A percentile compares a stretch with the other conserved stretches of the same genome.
Conservation (phyloP, 768 basidiomycete species). For the Cystofilobasidium bisporidii region DNA sequence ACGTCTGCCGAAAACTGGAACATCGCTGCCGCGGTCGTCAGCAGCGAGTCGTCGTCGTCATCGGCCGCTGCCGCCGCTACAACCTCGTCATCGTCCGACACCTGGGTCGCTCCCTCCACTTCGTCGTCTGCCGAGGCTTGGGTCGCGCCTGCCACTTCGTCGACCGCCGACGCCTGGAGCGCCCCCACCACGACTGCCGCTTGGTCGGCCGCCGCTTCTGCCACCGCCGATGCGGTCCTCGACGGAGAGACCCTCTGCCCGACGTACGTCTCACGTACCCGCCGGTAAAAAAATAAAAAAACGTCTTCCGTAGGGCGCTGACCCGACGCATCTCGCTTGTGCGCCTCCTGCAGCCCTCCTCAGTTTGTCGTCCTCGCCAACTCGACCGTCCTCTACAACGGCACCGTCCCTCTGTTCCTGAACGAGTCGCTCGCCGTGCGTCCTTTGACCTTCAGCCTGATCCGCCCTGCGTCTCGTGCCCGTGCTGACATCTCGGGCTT, state of each 20-base stretch:
- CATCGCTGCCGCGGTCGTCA: neutral
- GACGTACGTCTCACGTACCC: too few species aligned
- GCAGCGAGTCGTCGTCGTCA: neutral
- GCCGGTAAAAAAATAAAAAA: too few species aligned
- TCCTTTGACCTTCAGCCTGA: too few species aligned
- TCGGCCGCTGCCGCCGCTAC: neutral
- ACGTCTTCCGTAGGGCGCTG: too few species aligned
- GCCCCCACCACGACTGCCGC: neutral
- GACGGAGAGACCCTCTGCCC: neutral
- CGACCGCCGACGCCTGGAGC: neutral
- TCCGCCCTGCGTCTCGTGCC: too few species aligned
- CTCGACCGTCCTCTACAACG: slow-evolving; percentile 3
- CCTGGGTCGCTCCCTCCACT: slow-evolving; percentile 4
- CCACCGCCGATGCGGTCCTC: neutral
- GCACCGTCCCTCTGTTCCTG: neutral
- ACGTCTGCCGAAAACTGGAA: neutral
- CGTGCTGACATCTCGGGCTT: too few species aligned
- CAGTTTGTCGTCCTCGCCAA: slow-evolving; percentile 8
- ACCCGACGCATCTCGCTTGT: neutral
- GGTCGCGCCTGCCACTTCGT: neutral
- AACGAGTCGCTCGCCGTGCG: slow-evolving; percentile 1
- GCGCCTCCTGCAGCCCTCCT: neutral
- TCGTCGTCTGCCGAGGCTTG: neutral
- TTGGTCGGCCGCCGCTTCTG: slow-evolving; percentile 1
- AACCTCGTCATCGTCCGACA: neutral